Base-by-base conservation (phyloP, 495 filamentous ascomycete species). In the Collariella sp. region DNA sequence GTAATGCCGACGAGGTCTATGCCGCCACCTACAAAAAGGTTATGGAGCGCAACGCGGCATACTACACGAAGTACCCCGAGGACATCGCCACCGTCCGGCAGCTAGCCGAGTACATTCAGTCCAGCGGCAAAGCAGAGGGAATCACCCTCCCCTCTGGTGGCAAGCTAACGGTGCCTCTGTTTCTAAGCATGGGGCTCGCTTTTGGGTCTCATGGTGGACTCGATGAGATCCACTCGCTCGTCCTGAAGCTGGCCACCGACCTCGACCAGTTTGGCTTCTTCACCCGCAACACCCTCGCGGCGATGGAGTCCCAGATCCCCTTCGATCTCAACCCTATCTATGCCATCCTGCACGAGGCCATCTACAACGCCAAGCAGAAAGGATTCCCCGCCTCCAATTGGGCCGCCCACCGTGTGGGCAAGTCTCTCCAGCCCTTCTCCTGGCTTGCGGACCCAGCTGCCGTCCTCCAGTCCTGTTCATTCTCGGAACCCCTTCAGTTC, bases 21-120 rank as follows among this genome's bases (percentile, higher is more conserved):
- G 55, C 76, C 38, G 77, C 78, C 1, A 83, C 84, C 5, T 95
- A 66, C 53, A 75, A 76, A 54, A 86, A 86, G 63, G 78, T 89
- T 10, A 67, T 66, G 19, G 60, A 72, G 50, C 72, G 76, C 38
- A 96, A 96, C 63, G 61, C 74, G 31, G 80, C 76, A 3, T 97
- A 91, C 66, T 96, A 96, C 67, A 58, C 67, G 35, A 96, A 96
- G 58, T 96, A 82, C 56, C 86, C 89, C 2, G 86, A 89, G 50
- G 91, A 97, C 67, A 72, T 85, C n/a, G 75, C 78, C 15, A 70
- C 76, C 11, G 82, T 96, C 20, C 84, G 83, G 56, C 67, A 70
- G 18, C 78, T 96, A 36, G 71, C 86, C 45, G 61, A 73, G 24
- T 77, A 86, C 54, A 79, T 94, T 57, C 67, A 34, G 1, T 5